phyloP scores from a whole-genome alignment of 2,329 filamentous ascomycete genomes.

The Pestalotiopsis sp. region DNA sequence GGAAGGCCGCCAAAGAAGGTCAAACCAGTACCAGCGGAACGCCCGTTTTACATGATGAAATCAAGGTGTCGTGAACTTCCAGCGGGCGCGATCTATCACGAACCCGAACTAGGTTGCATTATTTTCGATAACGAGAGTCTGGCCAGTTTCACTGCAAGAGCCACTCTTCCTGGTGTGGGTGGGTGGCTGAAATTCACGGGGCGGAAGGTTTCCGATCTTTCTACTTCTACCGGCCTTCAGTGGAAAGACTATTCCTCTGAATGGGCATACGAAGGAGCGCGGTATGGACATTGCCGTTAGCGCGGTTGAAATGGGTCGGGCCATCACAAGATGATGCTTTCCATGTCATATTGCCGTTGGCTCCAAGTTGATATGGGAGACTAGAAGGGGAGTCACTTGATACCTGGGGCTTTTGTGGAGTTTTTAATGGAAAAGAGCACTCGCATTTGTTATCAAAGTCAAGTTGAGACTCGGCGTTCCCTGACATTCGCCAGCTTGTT shows the following conservation, averaged over 20 bases:
- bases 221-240: not conserved
- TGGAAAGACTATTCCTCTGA: not conserved
- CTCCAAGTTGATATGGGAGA: not conserved
- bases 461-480: too few relatives aligned
- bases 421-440: too few relatives aligned
- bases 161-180: not conserved
- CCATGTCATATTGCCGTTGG: not conserved
- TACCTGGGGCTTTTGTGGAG: too few relatives aligned
- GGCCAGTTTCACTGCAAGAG: not conserved
- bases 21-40: not conserved
- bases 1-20: not conserved
- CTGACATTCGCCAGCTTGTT: too few relatives aligned
- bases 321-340: not conserved
- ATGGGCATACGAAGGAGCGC: not conserved
- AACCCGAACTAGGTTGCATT: not conserved
- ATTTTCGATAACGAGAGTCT: not conserved
- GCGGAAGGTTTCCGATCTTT: not conserved
- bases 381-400: too few relatives aligned
- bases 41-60: not conserved
- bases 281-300: not conserved
- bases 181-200: not conserved
- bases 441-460: too few relatives aligned
- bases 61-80: not conserved
- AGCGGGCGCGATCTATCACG: not conserved
- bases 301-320: not conserved